Evolutionary conservation across 2,329 filamentous ascomycete species (phyloP).

Genomic region (Ceratocystis variospora): DNA sequence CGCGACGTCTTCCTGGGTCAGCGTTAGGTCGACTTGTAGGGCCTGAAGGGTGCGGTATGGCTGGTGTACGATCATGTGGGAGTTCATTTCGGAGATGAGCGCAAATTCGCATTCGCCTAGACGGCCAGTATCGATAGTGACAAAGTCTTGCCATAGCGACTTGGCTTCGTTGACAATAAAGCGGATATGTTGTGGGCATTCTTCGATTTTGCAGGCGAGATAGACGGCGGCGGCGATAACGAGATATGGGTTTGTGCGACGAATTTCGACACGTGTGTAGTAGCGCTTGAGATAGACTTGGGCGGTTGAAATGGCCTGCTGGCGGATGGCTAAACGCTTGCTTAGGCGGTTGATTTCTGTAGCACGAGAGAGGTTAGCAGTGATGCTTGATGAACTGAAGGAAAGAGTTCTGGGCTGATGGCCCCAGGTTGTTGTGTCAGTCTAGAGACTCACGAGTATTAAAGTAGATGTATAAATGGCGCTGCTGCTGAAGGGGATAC

Average conservation of each 20-base stretch:
- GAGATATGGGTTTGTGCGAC: constrained; percentile 84
- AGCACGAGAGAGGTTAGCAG: constrained; percentile 12
- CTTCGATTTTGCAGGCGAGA: constrained; percentile 94
- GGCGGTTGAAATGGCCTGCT: constrained; percentile 86
- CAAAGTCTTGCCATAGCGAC: constrained; percentile 68
- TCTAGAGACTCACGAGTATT: constrained; percentile 54
- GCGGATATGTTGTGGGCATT: constrained; percentile 90
- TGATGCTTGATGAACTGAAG: not conserved
- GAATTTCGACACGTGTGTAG: constrained; percentile 80
- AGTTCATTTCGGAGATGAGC: constrained; percentile 80
- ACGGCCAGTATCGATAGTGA: constrained; percentile 63
- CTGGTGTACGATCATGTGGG: constrained; percentile 79
- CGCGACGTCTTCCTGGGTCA: constrained; percentile 64
- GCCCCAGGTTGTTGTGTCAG: not conserved
- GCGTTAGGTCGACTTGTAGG: constrained; percentile 52
- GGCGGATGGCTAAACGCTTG: constrained; percentile 69
- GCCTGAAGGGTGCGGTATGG: constrained; percentile 71
- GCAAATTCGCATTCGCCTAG: constrained; percentile 90
- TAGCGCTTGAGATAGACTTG: constrained; percentile 92
- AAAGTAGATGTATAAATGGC: constrained; percentile 81
- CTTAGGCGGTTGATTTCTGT: constrained; percentile 68
- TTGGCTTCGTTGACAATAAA: constrained; percentile 78
- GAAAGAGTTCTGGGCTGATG: not conserved
- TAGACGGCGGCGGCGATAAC: constrained; percentile 89
- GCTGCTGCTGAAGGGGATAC: constrained; percentile 67